A percentile compares a stretch with the other conserved stretches of the same genome.
Evolutionary conservation across 2,329 filamentous ascomycete genomes (phyloP).

Genomic region (Gnomoniopsis sp.): DNA sequence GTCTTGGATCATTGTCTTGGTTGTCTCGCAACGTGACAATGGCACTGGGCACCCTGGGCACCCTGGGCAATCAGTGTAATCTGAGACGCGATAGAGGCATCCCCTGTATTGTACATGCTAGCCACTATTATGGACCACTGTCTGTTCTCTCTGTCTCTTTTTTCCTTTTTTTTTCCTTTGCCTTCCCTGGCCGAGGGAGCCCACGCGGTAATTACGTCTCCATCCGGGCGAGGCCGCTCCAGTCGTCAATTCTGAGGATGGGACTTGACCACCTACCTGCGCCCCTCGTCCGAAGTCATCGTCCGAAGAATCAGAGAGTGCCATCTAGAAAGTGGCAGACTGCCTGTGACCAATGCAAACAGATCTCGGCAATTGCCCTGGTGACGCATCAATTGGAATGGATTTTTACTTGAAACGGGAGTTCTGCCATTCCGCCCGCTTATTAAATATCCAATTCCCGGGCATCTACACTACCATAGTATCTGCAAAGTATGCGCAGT

Average conservation of each 20-base stretch:
- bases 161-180: background rate
- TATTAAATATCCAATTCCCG: too few relatives aligned
- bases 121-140: too few relatives aligned
- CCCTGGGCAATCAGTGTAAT: background rate
- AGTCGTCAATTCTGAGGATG: background rate
- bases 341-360: background rate
- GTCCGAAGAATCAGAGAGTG: background rate
- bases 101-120: background rate
- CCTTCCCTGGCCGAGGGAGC: background rate
- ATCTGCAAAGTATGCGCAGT: too few relatives aligned
- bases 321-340: background rate
- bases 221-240: background rate
- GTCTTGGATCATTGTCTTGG: background rate
- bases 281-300: background rate
- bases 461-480: background rate
- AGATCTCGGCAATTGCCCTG: background rate
- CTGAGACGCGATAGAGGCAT: conserved; percentile 10
- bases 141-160: background rate
- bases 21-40: too few relatives aligned
- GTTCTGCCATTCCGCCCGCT: background rate
- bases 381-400: background rate
- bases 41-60: too few relatives aligned
- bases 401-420: background rate
- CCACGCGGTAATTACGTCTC: conserved; percentile 15
- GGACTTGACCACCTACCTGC: too few relatives aligned